Percentiles rank a stretch among this genome's conserved stretches.
Evolutionary conservation across 495 filamentous ascomycete species (phyloP).

Genomic region (Aspergillus ostianus): DNA sequence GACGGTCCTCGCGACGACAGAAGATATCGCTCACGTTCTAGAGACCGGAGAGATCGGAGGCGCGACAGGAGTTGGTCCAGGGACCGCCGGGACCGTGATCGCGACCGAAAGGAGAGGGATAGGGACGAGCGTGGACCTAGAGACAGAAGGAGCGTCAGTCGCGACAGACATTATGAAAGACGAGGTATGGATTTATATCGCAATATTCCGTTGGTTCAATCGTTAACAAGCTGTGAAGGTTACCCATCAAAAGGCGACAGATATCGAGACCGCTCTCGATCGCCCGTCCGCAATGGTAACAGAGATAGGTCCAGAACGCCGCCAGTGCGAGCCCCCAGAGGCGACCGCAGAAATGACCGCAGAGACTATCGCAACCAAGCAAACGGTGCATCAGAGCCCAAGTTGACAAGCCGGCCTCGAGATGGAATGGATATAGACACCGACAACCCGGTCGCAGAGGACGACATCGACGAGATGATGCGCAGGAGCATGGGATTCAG

Average conservation of each 20-base stretch:
- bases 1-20: slow-evolving; percentile 35
- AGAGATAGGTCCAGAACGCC: slow-evolving; percentile 37
- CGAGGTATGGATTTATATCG: slow-evolving; percentile 32
- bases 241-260: slow-evolving; percentile 36
- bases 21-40: slow-evolving; percentile 43
- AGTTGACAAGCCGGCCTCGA: slow-evolving; percentile 18
- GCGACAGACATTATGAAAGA: slow-evolving; percentile 44
- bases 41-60: slow-evolving; percentile 41
- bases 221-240: slow-evolving; percentile 21
- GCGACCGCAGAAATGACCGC: slow-evolving; percentile 34
- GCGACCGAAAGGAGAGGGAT: slow-evolving; percentile 39
- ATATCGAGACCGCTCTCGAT: slow-evolving; percentile 44
- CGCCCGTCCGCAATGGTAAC: slow-evolving; percentile 42
- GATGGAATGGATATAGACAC: slow-evolving; percentile 44
- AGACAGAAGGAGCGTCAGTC: slow-evolving; percentile 44
- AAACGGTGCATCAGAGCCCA: slow-evolving; percentile 27
- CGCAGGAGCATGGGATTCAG: slow-evolving; percentile 83
- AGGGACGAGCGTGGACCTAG: slow-evolving; percentile 37
- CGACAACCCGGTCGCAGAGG: slow-evolving; percentile 55
- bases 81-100: slow-evolving; percentile 42
- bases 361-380: slow-evolving; percentile 30
- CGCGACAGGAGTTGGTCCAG: slow-evolving; percentile 46
- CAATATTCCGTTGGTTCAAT: slow-evolving; percentile 12
- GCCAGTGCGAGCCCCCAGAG: slow-evolving; percentile 32
- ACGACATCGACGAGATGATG: slow-evolving; percentile 75